Evolutionary conservation across 2,329 filamentous ascomycete species (phyloP), one percentile per base, ranked within the genome.

Genomic region (Sporothrix curviconia): DNA sequence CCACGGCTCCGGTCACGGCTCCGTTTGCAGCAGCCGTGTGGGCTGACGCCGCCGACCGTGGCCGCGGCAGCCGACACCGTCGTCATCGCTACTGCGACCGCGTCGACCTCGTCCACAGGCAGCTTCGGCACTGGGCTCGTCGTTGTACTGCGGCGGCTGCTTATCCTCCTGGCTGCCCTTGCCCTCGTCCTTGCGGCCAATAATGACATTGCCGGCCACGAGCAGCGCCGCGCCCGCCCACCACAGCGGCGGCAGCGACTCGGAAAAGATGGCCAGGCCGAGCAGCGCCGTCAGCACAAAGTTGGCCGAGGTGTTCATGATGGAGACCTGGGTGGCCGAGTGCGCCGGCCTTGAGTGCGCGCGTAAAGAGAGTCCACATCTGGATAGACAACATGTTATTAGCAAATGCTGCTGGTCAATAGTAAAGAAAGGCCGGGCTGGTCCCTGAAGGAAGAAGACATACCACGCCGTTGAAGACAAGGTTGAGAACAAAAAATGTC

Each of bases 311-410:
- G 89, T 92, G 70, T 92, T 92, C 70, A 92, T 83, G 68, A 92
- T 86, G 63, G 83, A 86, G 50, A 92, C 89, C 66, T 90, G 87
- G 0, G 89, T 89, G 8, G 89, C 90, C 1, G 87, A 90, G 58
- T 81, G 80, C 14, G n/a, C 87, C 87, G 17, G 81, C 79, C 0
- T 87, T 83, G n/a, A 92, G 80, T 54, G 89, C 89, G 51, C 83
- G 81, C 7, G 89, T 92, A 74, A 92, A 92, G 49, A 92, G 79
- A 0, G 86, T 84, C 89, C 89, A 92, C 89, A 92, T 92, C 71
- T 82, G 46, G 4, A 59, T 52, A 28, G 57, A 39, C n/a, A 55
- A 59, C 43, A 19, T 25, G 7, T n/a, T n/a, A n/a, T n/a, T n/a
- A n/a, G n/a, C n/a, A n/a, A n/a, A n/a, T n/a, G n/a, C n/a, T n/a